Base-by-base conservation (phyloP, 106 monocot species). In the Dactylorhiza incarnata region DNA sequence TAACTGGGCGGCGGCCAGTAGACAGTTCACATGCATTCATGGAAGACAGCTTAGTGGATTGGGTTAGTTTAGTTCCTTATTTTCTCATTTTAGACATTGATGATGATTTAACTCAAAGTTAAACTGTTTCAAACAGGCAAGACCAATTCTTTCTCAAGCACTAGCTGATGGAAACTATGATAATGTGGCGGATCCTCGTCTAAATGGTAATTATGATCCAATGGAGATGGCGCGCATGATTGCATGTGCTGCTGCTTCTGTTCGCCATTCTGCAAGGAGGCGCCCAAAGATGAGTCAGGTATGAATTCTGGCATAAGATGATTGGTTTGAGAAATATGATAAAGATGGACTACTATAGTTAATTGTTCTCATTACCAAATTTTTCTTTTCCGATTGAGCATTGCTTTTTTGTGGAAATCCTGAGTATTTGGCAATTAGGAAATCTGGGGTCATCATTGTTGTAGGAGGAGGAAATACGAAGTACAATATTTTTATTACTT, bases 231-330 rank as follows among this genome's bases (percentile, higher is more conserved):
- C 93, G 9, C 85, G 96, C 29, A 78, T 91, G 82, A 84, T 86
- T 20, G 89, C 89, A 13, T 83, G 84, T 44, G 96, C 91, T 10
- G 88, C 89, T 72, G 89, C 96, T 1, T 78, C 81, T 44, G 93
- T 97, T 45, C 93, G 90, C 20, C 96, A 97, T 77, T 97, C 93
- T 45, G 93, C 93, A 20, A 86, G 76, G 80, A 87, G 86, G 25
- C 96, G 96, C 55, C 96, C 96, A 0, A 97, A 89, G 58, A 97
- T 93, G 96, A 94, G 96, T 77, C 96, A 97, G 91, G 95, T 88
- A 84, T 48, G 5, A 20, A 65, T 65, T 12, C 25, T 65, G 3
- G 29, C 65, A 65, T 26, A 12, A 12, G 29, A 10, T 29, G 65
- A 12, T 29, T 65, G 24, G 29, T 65, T 29, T 65, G 26, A 65